phyloP scores from a whole-genome alignment of 192 early-diverging fungal genomes.

The Polychytrium aggregatum region DNA sequence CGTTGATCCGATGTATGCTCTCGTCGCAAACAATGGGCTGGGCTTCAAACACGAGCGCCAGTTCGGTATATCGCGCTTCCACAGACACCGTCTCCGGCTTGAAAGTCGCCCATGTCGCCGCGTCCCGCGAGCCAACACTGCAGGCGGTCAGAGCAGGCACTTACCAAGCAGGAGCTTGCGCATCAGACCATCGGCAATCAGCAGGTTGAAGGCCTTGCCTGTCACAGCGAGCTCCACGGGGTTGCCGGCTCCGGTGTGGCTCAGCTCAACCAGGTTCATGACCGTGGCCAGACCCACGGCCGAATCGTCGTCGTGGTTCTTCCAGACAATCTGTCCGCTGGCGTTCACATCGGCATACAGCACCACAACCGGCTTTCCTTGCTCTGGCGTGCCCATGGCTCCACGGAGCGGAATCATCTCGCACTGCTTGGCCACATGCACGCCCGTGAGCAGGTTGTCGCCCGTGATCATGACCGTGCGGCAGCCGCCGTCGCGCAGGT shows the following conservation, averaged over 20 bases:
- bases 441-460: constrained; percentile 63
- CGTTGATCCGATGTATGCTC: too few species aligned
- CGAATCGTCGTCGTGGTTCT: constrained; percentile 8
- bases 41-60: too few species aligned
- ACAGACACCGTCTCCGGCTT: too few species aligned
- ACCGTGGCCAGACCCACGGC: neutral
- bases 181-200: constrained; percentile 28
- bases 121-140: too few species aligned
- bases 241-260: constrained; percentile 10
- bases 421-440: constrained; percentile 56
- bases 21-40: too few species aligned
- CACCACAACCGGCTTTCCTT: too few species aligned
- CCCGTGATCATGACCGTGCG: constrained; percentile 78
- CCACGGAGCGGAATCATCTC: constrained; percentile 51
- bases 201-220: constrained; percentile 49
- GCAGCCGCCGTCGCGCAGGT: constrained; percentile 53
- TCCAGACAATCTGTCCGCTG: constrained; percentile 28
- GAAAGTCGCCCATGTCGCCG: too few species aligned
- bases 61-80: too few species aligned
- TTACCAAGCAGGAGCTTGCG: constrained; percentile 43
- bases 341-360: constrained; percentile 8
- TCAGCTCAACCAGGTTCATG: neutral
- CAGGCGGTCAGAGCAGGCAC: too few species aligned
- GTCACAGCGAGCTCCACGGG: constrained; percentile 61
- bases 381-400: too few species aligned